These are phyloP conservation scores for Leucosporidium creatinivorum DNA, from an alignment of 768 basidiomycete genomes.

Conservation along the genomic window DNA sequence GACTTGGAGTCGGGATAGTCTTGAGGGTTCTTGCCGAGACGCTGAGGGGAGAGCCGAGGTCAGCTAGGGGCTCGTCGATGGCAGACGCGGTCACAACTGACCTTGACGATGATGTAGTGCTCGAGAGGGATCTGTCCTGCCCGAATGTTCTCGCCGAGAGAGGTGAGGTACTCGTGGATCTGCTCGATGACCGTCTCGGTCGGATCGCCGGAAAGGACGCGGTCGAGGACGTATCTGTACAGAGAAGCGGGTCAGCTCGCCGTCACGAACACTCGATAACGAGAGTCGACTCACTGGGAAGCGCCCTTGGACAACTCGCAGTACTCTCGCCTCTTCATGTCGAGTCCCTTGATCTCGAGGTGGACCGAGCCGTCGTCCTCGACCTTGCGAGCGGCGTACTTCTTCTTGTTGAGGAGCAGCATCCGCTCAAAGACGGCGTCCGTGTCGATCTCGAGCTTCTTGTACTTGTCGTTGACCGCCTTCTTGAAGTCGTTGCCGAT, in stretches of 20 bases:
- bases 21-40: slow-evolving; percentile 90
- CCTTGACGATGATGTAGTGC: slow-evolving; percentile 92
- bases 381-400: slow-evolving; percentile 94
- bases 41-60: slow-evolving; percentile 47
- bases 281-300: slow-evolving; percentile 63
- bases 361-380: slow-evolving; percentile 64
- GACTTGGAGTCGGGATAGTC: slow-evolving; percentile 93
- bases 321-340: slow-evolving; percentile 98
- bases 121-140: slow-evolving; percentile 73
- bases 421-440: slow-evolving; percentile 90
- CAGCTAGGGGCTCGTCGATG: background rate
- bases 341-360: slow-evolving; percentile 89
- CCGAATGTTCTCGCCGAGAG: slow-evolving; percentile 69
- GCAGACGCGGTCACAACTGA: slow-evolving; percentile 40
- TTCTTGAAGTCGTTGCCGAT: slow-evolving; percentile 91
- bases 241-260: background rate
- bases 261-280: background rate
- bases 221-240: slow-evolving; percentile 73
- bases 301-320: slow-evolving; percentile 83
- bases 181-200: slow-evolving; percentile 82
- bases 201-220: slow-evolving; percentile 76
- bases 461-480: slow-evolving; percentile 90
- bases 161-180: slow-evolving; percentile 82
- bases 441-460: slow-evolving; percentile 90
- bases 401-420: slow-evolving; percentile 93